Evolutionary conservation across 1,284 basidiomycete genomes (phyloP).

Genomic region (Exobasidium rhododendri): DNA sequence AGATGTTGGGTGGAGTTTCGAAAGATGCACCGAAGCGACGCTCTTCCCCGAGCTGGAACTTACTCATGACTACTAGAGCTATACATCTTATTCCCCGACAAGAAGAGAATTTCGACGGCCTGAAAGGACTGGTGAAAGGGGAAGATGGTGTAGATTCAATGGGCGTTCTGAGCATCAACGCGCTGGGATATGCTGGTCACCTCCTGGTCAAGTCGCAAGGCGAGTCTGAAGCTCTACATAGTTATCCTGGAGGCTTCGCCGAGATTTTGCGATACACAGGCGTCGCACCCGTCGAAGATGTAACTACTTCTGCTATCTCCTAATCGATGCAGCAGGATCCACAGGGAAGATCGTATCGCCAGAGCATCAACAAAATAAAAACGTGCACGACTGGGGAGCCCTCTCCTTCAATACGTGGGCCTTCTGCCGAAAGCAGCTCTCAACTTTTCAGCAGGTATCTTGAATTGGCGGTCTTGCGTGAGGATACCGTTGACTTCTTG

Average conservation of each 20-base stretch:
- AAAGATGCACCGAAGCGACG: neutral
- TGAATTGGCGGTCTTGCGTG: constrained; percentile 25
- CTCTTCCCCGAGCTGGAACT: constrained; percentile 39
- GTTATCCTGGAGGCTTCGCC: constrained; percentile 24
- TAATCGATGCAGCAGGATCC: too few species aligned
- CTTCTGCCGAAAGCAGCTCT: constrained; percentile 24
- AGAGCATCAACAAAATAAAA: neutral
- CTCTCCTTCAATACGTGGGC: constrained; percentile 1
- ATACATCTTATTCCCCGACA: constrained; percentile 49
- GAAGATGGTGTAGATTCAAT: constrained; percentile 11
- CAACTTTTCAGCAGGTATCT: constrained; percentile 25
- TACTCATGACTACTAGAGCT: constrained; percentile 43
- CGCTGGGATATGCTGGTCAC: constrained; percentile 46
- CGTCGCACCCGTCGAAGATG: constrained; percentile 27
- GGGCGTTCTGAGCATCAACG: constrained; percentile 39
- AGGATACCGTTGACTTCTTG: constrained; percentile 27
- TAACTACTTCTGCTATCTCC: constrained; percentile 20
- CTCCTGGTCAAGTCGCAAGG: constrained; percentile 34
- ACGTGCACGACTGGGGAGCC: neutral
- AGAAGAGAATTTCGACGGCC: constrained; percentile 27
- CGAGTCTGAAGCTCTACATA: constrained; percentile 31
- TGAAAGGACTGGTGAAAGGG: neutral
- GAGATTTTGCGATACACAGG: constrained; percentile 27
- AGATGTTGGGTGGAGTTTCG: neutral
- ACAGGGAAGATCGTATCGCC: too few species aligned